Evolutionary conservation across 441 rosid genomes (phyloP).

Genomic region (Euphorbia corollata): DNA sequence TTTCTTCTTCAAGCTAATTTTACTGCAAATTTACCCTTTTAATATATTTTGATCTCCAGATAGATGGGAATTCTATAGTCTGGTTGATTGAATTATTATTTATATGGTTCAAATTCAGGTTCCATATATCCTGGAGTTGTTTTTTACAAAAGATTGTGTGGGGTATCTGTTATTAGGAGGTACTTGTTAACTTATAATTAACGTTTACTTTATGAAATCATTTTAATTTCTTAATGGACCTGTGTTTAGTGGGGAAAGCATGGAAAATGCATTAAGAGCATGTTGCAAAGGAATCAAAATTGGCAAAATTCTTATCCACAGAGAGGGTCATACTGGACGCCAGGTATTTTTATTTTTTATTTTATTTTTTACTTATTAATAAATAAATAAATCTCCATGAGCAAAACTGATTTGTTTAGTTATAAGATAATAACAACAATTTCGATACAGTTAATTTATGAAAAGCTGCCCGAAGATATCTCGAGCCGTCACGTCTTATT

Average conservation of each 20-base stretch:
- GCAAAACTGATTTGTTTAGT: background rate
- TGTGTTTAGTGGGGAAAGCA: constrained; percentile 76
- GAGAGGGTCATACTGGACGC: constrained; percentile 58
- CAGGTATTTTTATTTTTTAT: constrained; percentile 38
- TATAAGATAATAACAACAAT: background rate
- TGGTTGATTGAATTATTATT: background rate
- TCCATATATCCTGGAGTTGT: constrained; percentile 85
- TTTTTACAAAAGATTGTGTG: constrained; percentile 72
- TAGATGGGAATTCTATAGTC: background rate
- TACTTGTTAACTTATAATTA: constrained; percentile 9
- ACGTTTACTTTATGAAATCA: background rate
- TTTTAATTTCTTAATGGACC: constrained; percentile 2
- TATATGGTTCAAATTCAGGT: constrained; percentile 36
- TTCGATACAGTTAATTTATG: constrained; percentile 65
- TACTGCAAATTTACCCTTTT: no score
- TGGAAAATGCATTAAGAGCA: constrained; percentile 95
- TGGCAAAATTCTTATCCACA: constrained; percentile 78
- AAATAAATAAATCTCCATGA: no score
- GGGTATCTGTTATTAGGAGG: constrained; percentile 87
- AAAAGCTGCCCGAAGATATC: constrained; percentile 82
- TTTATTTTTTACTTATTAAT: background rate
- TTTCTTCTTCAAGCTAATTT: no score
- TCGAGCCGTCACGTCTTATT: constrained; percentile 71
- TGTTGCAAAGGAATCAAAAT: constrained; percentile 91
- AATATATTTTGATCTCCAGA: no score